A percentile compares a stretch with the other conserved stretches of the same genome.
Conservation (phyloP, 352 stramenopile species). For the Pythium chondricola region DNA sequence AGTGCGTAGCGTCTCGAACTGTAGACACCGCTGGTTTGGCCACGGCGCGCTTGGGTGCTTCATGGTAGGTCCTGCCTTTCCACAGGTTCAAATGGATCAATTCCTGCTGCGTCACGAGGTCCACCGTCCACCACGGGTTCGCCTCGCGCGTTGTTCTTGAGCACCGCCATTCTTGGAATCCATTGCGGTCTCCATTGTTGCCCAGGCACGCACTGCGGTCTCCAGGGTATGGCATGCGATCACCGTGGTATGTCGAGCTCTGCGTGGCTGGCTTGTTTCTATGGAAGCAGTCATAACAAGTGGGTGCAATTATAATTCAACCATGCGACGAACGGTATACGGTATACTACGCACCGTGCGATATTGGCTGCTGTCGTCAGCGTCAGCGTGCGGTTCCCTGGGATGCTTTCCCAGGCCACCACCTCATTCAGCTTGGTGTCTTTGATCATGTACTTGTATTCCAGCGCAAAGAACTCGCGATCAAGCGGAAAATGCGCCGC, state of each 20-base stretch:
- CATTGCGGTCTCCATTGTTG: slow-evolving; percentile 63
- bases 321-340: too few relatives aligned
- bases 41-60: slow-evolving; percentile 37
- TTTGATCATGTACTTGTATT: slow-evolving; percentile 81
- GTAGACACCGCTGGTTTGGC: slow-evolving; percentile 32
- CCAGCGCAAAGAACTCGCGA: slow-evolving; percentile 27
- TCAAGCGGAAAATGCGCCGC: slow-evolving; percentile 22
- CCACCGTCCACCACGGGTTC: slow-evolving; percentile 70
- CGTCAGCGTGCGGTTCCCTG: slow-evolving; percentile 58
- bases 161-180: slow-evolving; percentile 63
- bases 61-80: slow-evolving; percentile 70
- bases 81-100: slow-evolving; percentile 53
- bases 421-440: slow-evolving; percentile 27
- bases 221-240: slow-evolving; percentile 31
- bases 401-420: slow-evolving; percentile 66
- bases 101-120: slow-evolving; percentile 28
- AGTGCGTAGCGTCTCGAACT: slow-evolving; percentile 18
- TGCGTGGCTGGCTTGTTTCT: slow-evolving; percentile 31
- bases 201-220: slow-evolving; percentile 35
- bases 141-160: slow-evolving; percentile 48
- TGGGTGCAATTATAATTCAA: too few relatives aligned
- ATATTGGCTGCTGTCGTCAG: slow-evolving; percentile 37
- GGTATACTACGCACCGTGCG: slow-evolving; percentile 58
- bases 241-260: slow-evolving; percentile 51
- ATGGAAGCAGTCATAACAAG: neutral